Evolutionary conservation across 495 filamentous ascomycete species (phyloP), one percentile per base, ranked within the genome.

Genomic region (Aspergillus hancockii): DNA sequence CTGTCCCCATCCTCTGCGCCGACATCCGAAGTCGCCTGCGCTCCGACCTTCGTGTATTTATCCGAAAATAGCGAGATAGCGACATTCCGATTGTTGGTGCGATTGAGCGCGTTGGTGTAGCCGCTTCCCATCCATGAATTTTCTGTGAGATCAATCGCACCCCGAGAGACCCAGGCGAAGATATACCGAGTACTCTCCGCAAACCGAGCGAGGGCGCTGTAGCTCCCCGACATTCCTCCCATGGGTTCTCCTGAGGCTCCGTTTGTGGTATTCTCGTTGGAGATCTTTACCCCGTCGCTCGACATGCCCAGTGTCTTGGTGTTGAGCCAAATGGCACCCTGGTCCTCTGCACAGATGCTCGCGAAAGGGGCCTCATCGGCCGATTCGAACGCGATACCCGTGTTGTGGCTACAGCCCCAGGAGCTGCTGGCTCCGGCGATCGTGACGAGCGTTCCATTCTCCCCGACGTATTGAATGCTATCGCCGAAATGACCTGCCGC

Each of bases 351-450:
- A 49, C 79, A 83, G 55, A 83, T 75, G 62, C 78, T 79, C 36
- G 79, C 79, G 55, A 77, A 81, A 0, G 80, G 81, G 18, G 79
- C 63, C 1, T 69, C 71, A 45, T 79, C 76, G 10, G 81, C 79
- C 31, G 74, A 78, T 58, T 83, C 81, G 53, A 84, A 77, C 2
- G 80, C 81, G 52, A 85, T 85, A 41, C 82, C 81, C 1, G 81
- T 84, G 63, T 85, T 85, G 69, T 85, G 80, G 55, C 75, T 80
- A 66, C 81, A 85, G n/a, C 81, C 80, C 76, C 79, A 83, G 21
- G 72, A 61, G 64, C 78, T 80, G 8, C 74, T 70, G 5, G 81
- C 79, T 4, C 76, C 79, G 8, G 58, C 23, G 43, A 83, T 81
- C 10, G 62, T 70, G 45, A 73, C 54, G 16, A 85, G 61, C 0